These are phyloP conservation scores for Elymus sibiricus DNA, from an alignment of 176 grass and related monocot species.

Conservation along the genomic window DNA sequence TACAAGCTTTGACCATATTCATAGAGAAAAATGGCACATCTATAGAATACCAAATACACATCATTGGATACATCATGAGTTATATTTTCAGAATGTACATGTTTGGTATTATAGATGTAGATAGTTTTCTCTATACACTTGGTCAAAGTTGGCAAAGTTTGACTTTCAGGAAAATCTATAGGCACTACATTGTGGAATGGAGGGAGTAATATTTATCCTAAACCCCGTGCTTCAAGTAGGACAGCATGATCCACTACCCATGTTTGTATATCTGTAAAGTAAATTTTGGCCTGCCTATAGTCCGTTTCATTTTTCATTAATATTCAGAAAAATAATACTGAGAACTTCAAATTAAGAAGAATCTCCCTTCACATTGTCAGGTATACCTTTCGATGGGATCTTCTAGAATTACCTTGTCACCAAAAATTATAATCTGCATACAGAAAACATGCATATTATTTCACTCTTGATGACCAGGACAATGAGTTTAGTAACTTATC, in stretches of 20 bases:
- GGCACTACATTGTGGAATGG: too few species aligned
- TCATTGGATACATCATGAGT: too few species aligned
- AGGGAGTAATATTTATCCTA: conserved; percentile 17
- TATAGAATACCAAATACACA: too few species aligned
- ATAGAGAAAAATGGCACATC: too few species aligned
- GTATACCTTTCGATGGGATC: conserved; percentile 77
- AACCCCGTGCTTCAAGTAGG: conserved; percentile 14
- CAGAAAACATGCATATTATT: conserved; percentile 27
- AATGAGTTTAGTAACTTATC: background rate
- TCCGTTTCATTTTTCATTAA: conserved; percentile 3
- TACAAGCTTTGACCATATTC: too few species aligned
- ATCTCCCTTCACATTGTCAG: background rate
- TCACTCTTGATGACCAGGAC: background rate
- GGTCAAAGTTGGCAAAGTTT: too few species aligned
- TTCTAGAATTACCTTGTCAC: conserved; percentile 84
- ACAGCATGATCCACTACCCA: background rate
- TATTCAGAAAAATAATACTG: conserved; percentile 1
- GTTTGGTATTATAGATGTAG: too few species aligned
- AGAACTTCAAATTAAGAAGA: background rate
- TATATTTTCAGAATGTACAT: too few species aligned
- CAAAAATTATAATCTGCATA: conserved; percentile 86
- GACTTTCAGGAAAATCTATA: too few species aligned
- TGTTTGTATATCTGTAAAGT: background rate
- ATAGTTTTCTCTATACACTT: too few species aligned
- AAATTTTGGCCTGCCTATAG: background rate